Conservation (phyloP, 176 grass and related monocot genomes). For the Areca catechu region DNA sequence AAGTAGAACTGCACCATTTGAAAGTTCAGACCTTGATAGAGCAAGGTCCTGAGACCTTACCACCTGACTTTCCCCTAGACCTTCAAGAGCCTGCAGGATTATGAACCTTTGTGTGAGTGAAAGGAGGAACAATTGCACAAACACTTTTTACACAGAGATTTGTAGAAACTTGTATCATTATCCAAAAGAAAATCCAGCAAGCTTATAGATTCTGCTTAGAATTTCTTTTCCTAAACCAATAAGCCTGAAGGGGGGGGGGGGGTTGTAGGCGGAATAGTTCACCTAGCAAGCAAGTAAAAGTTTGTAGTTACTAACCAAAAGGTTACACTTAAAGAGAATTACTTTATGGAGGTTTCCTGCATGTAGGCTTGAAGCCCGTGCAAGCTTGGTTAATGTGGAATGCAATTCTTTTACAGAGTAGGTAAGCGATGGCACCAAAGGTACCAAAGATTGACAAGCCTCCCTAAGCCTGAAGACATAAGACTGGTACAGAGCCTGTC, state of each 20-base stretch:
- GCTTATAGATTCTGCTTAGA: no score
- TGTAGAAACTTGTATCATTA: no score
- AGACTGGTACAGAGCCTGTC: conserved; percentile 74
- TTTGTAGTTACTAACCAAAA: no score
- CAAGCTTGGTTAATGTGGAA: conserved; percentile 75
- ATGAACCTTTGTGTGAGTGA: no score
- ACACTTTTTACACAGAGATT: no score
- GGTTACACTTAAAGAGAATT: conserved; percentile 15
- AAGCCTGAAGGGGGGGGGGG: no score
- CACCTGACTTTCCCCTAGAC: conserved; percentile 71
- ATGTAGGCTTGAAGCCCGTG: conserved; percentile 76
- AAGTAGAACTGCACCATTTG: conserved; percentile 45
- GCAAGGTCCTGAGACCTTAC: conserved; percentile 69
- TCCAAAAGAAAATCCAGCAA: no score
- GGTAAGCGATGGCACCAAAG: conserved; percentile 54
- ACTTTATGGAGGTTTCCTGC: conserved; percentile 94
- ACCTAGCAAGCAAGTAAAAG: no score
- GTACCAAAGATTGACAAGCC: conserved; percentile 57
- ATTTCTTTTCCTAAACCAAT: no score
- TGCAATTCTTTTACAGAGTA: conserved; percentile 60
- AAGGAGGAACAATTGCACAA: conserved; percentile 14
- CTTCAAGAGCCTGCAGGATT: conserved; percentile 66
- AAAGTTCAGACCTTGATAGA: conserved; percentile 55
- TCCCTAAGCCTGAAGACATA: conserved; percentile 75
- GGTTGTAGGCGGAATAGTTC: no score